These are phyloP conservation scores for Teratosphaeria pseudoeucalypti DNA, from an alignment of 2,329 filamentous ascomycete species.

Conservation along the genomic window DNA sequence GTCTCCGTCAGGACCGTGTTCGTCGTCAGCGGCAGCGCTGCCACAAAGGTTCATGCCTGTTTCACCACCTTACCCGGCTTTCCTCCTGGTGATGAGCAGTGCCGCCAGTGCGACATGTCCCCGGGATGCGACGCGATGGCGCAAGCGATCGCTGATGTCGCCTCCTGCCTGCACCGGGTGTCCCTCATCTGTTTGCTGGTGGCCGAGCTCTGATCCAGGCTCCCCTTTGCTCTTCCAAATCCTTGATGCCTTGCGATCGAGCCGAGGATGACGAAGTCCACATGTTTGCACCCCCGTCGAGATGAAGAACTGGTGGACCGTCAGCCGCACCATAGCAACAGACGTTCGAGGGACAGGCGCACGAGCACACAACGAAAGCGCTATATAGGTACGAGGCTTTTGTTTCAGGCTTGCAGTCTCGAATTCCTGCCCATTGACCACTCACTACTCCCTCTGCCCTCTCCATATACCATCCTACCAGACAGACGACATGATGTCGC, in stretches of 20 bases:
- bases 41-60: not conserved
- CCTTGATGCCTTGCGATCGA: not conserved
- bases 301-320: not conserved
- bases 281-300: not conserved
- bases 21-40: not conserved
- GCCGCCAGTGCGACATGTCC: not conserved
- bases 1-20: not conserved
- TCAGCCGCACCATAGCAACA: not conserved
- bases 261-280: not conserved
- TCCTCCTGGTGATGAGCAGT: not conserved
- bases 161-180: not conserved
- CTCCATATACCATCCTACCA: not conserved
- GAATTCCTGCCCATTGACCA: not conserved
- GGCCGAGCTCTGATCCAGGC: not conserved
- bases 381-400: not conserved
- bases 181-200: not conserved
- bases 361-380: not conserved
- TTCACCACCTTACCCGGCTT: not conserved
- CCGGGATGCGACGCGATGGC: not conserved
- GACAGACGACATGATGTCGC: not conserved
- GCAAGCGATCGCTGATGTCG: not conserved
- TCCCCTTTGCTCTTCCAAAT: not conserved
- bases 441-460: not conserved
- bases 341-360: not conserved
- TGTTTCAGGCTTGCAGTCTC: not conserved